phyloP scores from a whole-genome alignment of 2,329 filamentous ascomycete species.

The Thelonectria blattea region DNA sequence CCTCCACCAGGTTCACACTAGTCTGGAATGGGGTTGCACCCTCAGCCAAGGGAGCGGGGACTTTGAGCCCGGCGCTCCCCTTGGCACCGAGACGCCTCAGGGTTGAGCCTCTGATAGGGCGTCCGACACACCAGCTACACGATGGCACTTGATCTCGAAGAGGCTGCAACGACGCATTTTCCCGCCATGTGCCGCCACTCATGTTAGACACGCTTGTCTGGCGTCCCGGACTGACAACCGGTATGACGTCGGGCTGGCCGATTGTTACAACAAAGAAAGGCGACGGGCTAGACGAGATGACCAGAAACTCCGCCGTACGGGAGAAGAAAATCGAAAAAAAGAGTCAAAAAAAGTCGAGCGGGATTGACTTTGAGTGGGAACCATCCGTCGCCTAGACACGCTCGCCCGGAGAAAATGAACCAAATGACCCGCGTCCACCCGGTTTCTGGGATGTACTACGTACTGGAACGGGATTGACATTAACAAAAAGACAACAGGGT shows the following conservation, averaged over 20 bases:
- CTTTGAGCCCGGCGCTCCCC: constrained; percentile 8
- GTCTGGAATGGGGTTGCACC: constrained; percentile 9
- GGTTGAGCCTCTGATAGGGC: not conserved
- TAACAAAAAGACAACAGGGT: not conserved
- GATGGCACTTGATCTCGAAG: not conserved
- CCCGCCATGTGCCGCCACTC: not conserved
- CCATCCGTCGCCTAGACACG: constrained; percentile 7
- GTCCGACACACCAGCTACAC: not conserved
- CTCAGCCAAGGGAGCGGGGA: not conserved
- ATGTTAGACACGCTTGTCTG: not conserved
- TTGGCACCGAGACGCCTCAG: constrained; percentile 1
- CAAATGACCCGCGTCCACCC: constrained; percentile 1
- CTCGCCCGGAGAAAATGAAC: not conserved
- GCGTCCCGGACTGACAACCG: not conserved
- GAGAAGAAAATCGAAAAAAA: not conserved
- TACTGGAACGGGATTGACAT: not conserved
- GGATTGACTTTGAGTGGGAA: constrained; percentile 13
- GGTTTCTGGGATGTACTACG: constrained; percentile 1
- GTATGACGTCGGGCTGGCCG: constrained; percentile 18
- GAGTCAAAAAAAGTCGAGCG: not conserved
- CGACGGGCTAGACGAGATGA: constrained; percentile 1
- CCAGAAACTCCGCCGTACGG: not conserved
- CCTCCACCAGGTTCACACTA: constrained; percentile 22
- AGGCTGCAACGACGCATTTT: not conserved
- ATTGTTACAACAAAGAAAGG: constrained; percentile 1